Evolutionary conservation across 768 basidiomycete species (phyloP).

Genomic region (Auriscalpium microsporum): DNA sequence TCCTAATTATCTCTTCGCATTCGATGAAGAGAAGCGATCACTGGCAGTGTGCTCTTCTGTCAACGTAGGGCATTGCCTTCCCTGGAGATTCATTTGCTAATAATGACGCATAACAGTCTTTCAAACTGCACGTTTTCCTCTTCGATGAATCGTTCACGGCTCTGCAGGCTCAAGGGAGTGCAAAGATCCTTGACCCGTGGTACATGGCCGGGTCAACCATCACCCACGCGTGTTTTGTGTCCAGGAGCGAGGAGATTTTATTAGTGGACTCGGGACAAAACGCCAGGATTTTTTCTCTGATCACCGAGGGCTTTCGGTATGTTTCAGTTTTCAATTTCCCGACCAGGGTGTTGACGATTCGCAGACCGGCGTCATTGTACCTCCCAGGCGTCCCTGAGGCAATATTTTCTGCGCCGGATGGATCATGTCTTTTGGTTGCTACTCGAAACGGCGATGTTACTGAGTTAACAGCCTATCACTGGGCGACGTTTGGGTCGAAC

Average conservation of each 20-base stretch:
- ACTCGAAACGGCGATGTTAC: constrained; percentile 6
- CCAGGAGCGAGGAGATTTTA: constrained; percentile 43
- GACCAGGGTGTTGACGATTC: too few species aligned
- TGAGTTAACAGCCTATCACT: constrained; percentile 39
- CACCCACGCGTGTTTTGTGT: constrained; percentile 33
- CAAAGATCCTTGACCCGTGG: constrained; percentile 36
- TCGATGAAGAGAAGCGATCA: constrained; percentile 43
- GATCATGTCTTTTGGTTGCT: constrained; percentile 41
- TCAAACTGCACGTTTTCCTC: constrained; percentile 35
- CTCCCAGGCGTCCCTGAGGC: constrained; percentile 26
- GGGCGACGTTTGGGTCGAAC: constrained; percentile 46
- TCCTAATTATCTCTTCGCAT: constrained; percentile 35
- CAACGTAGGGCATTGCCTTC: constrained; percentile 25
- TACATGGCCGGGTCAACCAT: constrained; percentile 26
- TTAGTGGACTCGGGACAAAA: constrained; percentile 36
- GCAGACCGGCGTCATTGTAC: constrained; percentile 38
- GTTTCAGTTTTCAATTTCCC: background rate
- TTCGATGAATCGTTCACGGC: constrained; percentile 37
- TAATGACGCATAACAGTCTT: constrained; percentile 4
- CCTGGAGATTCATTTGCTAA: background rate
- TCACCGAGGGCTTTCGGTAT: constrained; percentile 47
- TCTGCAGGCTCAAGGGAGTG: constrained; percentile 34
- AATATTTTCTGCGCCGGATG: constrained; percentile 45
- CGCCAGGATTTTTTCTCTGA: constrained; percentile 45
- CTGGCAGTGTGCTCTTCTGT: constrained; percentile 35